A percentile compares a stretch with the other conserved stretches of the same genome.
These are phyloP conservation scores for Globisporangium mamillatum DNA, from an alignment of 352 stramenopile genomes.

Conservation along the genomic window DNA sequence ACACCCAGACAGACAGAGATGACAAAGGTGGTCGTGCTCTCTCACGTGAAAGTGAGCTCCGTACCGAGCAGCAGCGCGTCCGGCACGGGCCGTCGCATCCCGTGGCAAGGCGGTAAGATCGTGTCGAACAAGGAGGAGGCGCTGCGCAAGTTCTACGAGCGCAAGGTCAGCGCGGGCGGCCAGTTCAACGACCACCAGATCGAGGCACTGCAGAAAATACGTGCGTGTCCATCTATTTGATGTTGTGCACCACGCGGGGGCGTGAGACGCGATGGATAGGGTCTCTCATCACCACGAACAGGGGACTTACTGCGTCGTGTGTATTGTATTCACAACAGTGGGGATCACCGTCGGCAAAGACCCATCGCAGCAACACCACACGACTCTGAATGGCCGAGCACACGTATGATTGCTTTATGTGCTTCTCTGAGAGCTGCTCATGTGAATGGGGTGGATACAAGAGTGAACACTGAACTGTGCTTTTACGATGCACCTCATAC, in stretches of 20 bases:
- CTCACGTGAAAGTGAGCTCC: conserved; percentile 67
- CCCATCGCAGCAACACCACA: conserved; percentile 13
- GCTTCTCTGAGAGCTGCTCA: background rate
- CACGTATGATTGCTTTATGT: conserved; percentile 9
- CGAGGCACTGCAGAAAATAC: conserved; percentile 36
- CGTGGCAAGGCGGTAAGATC: conserved; percentile 81
- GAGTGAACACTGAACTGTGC: background rate
- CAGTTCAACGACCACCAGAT: conserved; percentile 49
- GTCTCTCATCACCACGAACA: background rate
- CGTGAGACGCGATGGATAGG: background rate
- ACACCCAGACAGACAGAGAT: background rate
- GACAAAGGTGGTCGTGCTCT: conserved; percentile 48
- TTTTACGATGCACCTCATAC: background rate
- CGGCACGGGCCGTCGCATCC: conserved; percentile 35
- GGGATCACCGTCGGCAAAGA: conserved; percentile 20
- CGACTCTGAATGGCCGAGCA: conserved; percentile 9
- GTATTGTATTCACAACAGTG: conserved; percentile 15
- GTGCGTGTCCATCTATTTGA: conserved; percentile 27
- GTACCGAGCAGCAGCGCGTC: conserved; percentile 17
- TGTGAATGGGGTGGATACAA: background rate
- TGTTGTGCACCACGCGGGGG: background rate
- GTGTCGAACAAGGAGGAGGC: conserved; percentile 84
- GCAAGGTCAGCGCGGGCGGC: conserved; percentile 54
- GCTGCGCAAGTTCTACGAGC: conserved; percentile 82
- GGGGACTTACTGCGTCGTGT: background rate